Percentiles rank a stretch among this genome's conserved stretches.
phyloP scores from a whole-genome alignment of 2,329 filamentous ascomycete genomes.

The Ophiostoma quercus region DNA sequence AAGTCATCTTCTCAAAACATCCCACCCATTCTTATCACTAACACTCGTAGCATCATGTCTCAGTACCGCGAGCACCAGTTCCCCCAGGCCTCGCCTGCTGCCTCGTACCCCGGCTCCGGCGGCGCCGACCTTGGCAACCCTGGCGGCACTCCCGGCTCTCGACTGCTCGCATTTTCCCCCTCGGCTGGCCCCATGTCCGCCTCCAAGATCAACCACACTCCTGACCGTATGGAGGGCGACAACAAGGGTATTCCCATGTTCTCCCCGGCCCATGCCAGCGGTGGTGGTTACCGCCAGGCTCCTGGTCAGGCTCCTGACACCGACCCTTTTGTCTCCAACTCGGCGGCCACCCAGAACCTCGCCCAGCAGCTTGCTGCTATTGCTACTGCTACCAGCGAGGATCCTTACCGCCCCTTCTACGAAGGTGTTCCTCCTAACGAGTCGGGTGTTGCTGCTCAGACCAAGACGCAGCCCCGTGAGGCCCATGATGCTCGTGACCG shows the following conservation, averaged over 20 bases:
- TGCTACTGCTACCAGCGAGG: slow-evolving; percentile 60
- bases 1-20: not conserved
- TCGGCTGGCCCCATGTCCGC: slow-evolving; percentile 45
- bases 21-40: not conserved
- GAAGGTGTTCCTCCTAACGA: slow-evolving; percentile 28
- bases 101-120: slow-evolving; percentile 38
- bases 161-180: slow-evolving; percentile 59
- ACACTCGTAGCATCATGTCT: slow-evolving; percentile 33
- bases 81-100: slow-evolving; percentile 42
- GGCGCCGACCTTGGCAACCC: slow-evolving; percentile 17
- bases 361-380: slow-evolving; percentile 56
- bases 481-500: slow-evolving; percentile 1
- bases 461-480: not conserved
- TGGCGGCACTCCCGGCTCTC: slow-evolving; percentile 57
- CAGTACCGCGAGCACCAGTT: slow-evolving; percentile 39
- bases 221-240: slow-evolving; percentile 29
- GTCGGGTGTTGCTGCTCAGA: slow-evolving; percentile 23
- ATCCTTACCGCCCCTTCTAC: slow-evolving; percentile 51
- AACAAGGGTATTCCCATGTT: slow-evolving; percentile 26
- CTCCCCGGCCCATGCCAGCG: slow-evolving; percentile 31
- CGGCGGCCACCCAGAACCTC: slow-evolving; percentile 33
- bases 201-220: slow-evolving; percentile 35
- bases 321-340: slow-evolving; percentile 51
- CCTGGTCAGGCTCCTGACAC: slow-evolving; percentile 36
- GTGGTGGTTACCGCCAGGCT: slow-evolving; percentile 29